Evolutionary conservation across 768 basidiomycete genomes (phyloP).

Genomic region (Mrakia frigida): DNA sequence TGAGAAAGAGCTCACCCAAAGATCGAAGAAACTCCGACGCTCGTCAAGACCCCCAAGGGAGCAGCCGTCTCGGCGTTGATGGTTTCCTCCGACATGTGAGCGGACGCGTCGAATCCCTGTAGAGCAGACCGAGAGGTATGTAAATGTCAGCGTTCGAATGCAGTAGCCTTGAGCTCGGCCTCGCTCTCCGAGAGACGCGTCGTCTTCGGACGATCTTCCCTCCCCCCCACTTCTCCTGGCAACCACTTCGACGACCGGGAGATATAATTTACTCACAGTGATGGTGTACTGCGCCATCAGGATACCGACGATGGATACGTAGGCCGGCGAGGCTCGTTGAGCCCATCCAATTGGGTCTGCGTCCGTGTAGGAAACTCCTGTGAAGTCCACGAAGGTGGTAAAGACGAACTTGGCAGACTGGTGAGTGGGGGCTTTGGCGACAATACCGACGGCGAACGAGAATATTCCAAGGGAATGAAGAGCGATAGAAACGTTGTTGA

Average conservation of each 20-base stretch:
- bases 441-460: constrained; percentile 56
- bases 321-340: constrained; percentile 60
- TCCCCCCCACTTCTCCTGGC: too few species aligned
- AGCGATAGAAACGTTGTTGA: constrained; percentile 64
- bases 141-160: neutral
- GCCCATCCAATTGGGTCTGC: constrained; percentile 55
- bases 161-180: too few species aligned
- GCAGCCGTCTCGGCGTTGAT: constrained; percentile 53
- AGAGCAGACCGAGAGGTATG: neutral
- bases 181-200: too few species aligned
- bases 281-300: constrained; percentile 62
- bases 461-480: constrained; percentile 71
- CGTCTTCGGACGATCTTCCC: too few species aligned
- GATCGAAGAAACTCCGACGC: constrained; percentile 65
- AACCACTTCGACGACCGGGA: too few species aligned
- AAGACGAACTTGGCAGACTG: constrained; percentile 68
- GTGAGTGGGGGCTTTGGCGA: constrained; percentile 66
- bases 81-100: constrained; percentile 72
- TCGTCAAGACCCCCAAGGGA: constrained; percentile 50
- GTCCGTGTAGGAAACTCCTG: too few species aligned
- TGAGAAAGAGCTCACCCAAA: constrained; percentile 64
- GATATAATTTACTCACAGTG: constrained; percentile 49
- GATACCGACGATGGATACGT: constrained; percentile 61
- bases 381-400: constrained; percentile 62
- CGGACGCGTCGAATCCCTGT: constrained; percentile 63